Evolutionary conservation across 768 basidiomycete genomes (phyloP), one percentile per base, ranked within the genome.

Genomic region (Lentinula boryana): DNA sequence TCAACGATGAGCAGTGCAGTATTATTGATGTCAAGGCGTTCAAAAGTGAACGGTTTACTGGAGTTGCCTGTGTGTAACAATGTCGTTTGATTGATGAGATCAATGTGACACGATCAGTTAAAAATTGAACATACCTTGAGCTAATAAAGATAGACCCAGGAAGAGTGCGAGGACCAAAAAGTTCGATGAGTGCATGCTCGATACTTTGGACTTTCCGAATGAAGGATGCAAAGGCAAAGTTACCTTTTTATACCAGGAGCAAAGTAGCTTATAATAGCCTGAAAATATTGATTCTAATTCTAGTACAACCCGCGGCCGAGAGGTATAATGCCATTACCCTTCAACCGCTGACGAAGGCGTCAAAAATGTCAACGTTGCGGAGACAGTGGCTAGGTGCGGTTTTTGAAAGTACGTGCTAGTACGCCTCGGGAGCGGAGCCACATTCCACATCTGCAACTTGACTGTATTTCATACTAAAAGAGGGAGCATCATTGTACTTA

Each of bases 1-100:
- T 82, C 81, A 52, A 82, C 72, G 53, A 82, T 70, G 51, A 81
- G 68, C 21, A 80, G 71, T 21, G 74, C 68, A 8, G 68, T 72
- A 43, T 81, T 65, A 66, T 76, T 69, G 66, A 80, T 79, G 75
- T 81, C 71, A 66, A 82, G 68, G 23, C 78, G 69, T 43, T 35
- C n/a, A 2, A 31, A 56, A 9, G 8, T 16, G 38, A 27, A 56
- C 13, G 12, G 27, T 32, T 18, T 8, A 21, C 38, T 56, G 10
- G 15, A 32, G 2, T 7, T 51, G 50, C 50, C 50, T 35, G 15
- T 10, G 33, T 33, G 3, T 15, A 51, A 16, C 27, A n/a, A 23
- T 7, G 33, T 51, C 12, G 23, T 16, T 32, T 21, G 0, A 48
- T 23, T 51, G 31, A 51, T 33, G 6, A 35, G 13, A 32, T n/a